Evolutionary conservation across 2,329 filamentous ascomycete species (phyloP).

Genomic region (Colletotrichum costaricense): DNA sequence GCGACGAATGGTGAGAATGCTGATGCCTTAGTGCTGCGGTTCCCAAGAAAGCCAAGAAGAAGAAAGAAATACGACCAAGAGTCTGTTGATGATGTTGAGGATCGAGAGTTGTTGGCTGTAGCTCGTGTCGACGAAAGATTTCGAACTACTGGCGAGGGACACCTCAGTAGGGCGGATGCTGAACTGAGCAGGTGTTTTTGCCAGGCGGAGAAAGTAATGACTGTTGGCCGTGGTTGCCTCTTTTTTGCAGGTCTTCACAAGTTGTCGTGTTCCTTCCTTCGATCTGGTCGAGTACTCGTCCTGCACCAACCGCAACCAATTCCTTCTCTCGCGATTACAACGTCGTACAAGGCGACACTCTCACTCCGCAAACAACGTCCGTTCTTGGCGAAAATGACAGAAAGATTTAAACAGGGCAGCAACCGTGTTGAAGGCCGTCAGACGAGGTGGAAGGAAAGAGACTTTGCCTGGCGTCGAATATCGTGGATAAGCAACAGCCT

Average conservation of each 20-base stretch:
- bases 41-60: not conserved
- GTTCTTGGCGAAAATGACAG: slow-evolving; percentile 12
- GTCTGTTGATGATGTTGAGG: not conserved
- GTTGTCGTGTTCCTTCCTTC: slow-evolving; percentile 9
- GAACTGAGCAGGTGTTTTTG: not conserved
- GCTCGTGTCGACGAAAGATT: not conserved
- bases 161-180: not conserved
- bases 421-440: not conserved
- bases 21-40: slow-evolving; percentile 10
- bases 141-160: not conserved
- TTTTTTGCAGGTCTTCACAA: not conserved
- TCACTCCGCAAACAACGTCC: slow-evolving; percentile 7
- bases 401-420: not conserved
- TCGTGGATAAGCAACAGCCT: slow-evolving; percentile 30
- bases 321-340: slow-evolving; percentile 7
- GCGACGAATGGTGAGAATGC: not conserved
- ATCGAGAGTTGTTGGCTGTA: not conserved
- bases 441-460: not conserved
- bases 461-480: not conserved
- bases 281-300: not conserved
- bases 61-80: slow-evolving; percentile 4
- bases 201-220: not conserved
- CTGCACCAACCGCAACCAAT: not conserved
- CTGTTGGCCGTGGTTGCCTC: slow-evolving; percentile 2
- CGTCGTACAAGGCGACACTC: not conserved